Evolutionary conservation across 306 rosid genomes (phyloP).

Genomic region (Abrus precatorius): DNA sequence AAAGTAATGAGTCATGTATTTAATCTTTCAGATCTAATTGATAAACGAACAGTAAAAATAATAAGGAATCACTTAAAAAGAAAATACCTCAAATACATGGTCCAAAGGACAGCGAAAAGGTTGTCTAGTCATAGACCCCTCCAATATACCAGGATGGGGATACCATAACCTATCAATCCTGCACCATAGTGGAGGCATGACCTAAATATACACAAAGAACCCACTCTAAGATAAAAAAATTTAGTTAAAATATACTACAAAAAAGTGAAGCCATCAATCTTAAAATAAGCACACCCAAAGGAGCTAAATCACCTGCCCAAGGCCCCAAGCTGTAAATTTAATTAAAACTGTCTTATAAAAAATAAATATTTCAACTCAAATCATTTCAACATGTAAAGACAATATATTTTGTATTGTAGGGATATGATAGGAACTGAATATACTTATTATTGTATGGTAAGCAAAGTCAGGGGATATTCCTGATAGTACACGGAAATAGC

Average conservation of each 20-base stretch:
- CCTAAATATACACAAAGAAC: slow-evolving; percentile 60
- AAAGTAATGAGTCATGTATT: background rate
- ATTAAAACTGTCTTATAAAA: background rate
- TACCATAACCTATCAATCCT: slow-evolving; percentile 95
- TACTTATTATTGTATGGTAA: too few relatives aligned
- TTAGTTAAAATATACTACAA: slow-evolving; percentile 35
- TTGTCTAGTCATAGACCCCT: slow-evolving; percentile 91
- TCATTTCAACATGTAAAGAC: slow-evolving; percentile 12
- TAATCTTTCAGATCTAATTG: slow-evolving; percentile 19
- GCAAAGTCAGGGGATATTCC: too few relatives aligned
- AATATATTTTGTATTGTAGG: slow-evolving; percentile 20
- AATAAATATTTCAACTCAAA: slow-evolving; percentile 19
- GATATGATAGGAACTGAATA: too few relatives aligned
- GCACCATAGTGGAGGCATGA: slow-evolving; percentile 99
- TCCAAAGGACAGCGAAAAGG: slow-evolving; percentile 95
- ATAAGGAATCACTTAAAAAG: slow-evolving; percentile 30
- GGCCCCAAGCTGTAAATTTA: background rate
- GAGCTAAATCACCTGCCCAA: slow-evolving; percentile 31
- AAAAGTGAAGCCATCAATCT: slow-evolving; percentile 26
- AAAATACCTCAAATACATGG: slow-evolving; percentile 94
- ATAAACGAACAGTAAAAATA: slow-evolving; percentile 25
- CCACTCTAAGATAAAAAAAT: slow-evolving; percentile 45
- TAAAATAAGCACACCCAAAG: slow-evolving; percentile 24
- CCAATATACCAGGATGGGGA: slow-evolving; percentile 88
- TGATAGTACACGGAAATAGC: too few relatives aligned